Percentiles rank a stretch among this genome's conserved stretches.
These are phyloP conservation scores for Alternaria metachromatica DNA, from an alignment of 2,329 filamentous ascomycete genomes.

Conservation along the genomic window DNA sequence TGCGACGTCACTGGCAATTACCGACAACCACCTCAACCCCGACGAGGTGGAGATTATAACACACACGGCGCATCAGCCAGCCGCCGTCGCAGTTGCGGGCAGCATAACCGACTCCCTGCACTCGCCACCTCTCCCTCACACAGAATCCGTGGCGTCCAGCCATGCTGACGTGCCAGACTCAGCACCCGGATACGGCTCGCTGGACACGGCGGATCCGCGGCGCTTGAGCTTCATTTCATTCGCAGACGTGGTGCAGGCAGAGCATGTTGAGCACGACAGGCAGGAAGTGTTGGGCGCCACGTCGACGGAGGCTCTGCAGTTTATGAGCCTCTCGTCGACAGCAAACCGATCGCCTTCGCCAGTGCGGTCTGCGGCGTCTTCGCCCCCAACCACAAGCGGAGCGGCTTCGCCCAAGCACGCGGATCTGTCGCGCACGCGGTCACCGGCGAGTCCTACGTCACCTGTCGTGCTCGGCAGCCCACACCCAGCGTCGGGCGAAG, in stretches of 20 bases:
- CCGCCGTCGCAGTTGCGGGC: slow-evolving; percentile 66
- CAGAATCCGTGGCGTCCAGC: slow-evolving; percentile 35
- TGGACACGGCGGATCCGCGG: slow-evolving; percentile 79
- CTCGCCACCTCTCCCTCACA: slow-evolving; percentile 40
- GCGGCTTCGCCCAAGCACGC: slow-evolving; percentile 73
- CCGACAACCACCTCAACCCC: slow-evolving; percentile 81
- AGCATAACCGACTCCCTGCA: slow-evolving; percentile 44
- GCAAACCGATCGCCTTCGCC: slow-evolving; percentile 76
- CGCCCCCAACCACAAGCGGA: slow-evolving; percentile 78
- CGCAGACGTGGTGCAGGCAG: slow-evolving; percentile 89
- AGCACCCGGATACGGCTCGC: slow-evolving; percentile 76
- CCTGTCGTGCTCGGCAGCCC: slow-evolving; percentile 55
- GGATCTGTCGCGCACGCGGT: slow-evolving; percentile 68
- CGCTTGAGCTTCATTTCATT: slow-evolving; percentile 95
- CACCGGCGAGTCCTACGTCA: slow-evolving; percentile 66
- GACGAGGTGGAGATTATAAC: slow-evolving; percentile 94
- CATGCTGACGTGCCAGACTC: slow-evolving; percentile 37
- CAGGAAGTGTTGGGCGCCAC: slow-evolving; percentile 27
- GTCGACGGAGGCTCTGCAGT: slow-evolving; percentile 68
- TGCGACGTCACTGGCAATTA: slow-evolving; percentile 90
- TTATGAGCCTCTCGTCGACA: slow-evolving; percentile 70
- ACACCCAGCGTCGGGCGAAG: slow-evolving; percentile 64
- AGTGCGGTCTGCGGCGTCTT: slow-evolving; percentile 78
- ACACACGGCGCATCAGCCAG: slow-evolving; percentile 82
- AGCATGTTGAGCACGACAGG: slow-evolving; percentile 72